phyloP scores from a whole-genome alignment of 495 filamentous ascomycete species.

The Sabuloglossum arenarium region DNA sequence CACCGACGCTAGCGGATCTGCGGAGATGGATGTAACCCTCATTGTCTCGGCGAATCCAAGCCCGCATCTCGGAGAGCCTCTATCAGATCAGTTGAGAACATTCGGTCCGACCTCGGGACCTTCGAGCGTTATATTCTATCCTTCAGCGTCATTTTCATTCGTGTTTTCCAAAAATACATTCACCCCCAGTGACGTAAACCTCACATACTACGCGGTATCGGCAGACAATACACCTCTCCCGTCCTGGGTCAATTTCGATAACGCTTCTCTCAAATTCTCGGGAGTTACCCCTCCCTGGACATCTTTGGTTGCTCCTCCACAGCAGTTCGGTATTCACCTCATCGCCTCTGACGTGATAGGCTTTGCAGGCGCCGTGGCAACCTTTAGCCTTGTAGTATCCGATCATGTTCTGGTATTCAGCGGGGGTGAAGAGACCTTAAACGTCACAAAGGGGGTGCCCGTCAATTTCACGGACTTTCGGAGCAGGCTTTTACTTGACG shows the following conservation, averaged over 20 bases:
- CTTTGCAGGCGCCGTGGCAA: constrained; percentile 42
- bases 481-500: constrained; percentile 40
- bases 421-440: constrained; percentile 32
- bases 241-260: constrained; percentile 67
- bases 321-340: constrained; percentile 49
- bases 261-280: constrained; percentile 39
- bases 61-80: constrained; percentile 24
- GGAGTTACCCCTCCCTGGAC: constrained; percentile 46
- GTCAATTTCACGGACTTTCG: constrained; percentile 34
- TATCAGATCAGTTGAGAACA: constrained; percentile 26
- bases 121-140: constrained; percentile 23
- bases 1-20: constrained; percentile 35
- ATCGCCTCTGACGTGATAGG: constrained; percentile 65
- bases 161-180: constrained; percentile 28
- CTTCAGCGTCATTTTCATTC: constrained; percentile 24
- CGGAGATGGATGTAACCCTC: constrained; percentile 35
- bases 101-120: constrained; percentile 26
- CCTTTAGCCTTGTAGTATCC: constrained; percentile 50
- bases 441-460: constrained; percentile 30
- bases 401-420: constrained; percentile 44
- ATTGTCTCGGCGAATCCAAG: constrained; percentile 35
- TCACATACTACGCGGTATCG: constrained; percentile 57
- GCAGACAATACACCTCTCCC: constrained; percentile 62
- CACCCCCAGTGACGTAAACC: constrained; percentile 11
- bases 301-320: constrained; percentile 42